Evolutionary conservation across 441 rosid species (phyloP), one percentile per base, ranked within the genome.

Genomic region (Populus hybrid): DNA sequence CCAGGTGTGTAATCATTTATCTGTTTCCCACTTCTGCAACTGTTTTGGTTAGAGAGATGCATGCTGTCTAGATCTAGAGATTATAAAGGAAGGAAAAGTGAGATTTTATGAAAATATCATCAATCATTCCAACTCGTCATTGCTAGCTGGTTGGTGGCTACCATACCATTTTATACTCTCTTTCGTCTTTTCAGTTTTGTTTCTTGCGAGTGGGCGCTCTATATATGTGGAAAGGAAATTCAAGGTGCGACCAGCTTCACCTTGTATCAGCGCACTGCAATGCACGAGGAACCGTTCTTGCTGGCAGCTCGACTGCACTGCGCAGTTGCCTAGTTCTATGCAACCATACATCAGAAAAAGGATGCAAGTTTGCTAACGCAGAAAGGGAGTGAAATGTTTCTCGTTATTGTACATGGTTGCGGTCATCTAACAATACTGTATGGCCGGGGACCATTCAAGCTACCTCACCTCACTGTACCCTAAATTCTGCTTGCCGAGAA

Each of bases 381-480:
- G 23, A n/a, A 18, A 57, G 63, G 23, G 21, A 57, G 63, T 20
- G 63, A 57, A 38, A n/a, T 57, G 63, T 18, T 57, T 57, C 63
- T 57, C 23, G 23, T 57, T 7, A 46, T 1, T 46, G 53, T 14
- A 46, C 53, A 46, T 46, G 14, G 5, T 46, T 46, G 8, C 23
- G 63, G 23, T 18, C 30, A 9, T 73, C 23, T 24, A 21, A 5
- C 35, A n/a, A 28, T 28, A 28, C 36, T 9, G 24, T 6, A 26
- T 18, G 70, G 11, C 50, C 73, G 79, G 78, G 87, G 89, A 82
- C 87, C 89, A 82, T 66, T 50, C 82, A 73, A 76, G 12, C 11
- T 34, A 11, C 10, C 40, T 53, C 21, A 8, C 66, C 65, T 36
- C 59, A 10, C 59, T 68, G 10, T 16, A 26, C 63, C 32, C 20